Base-by-base conservation (phyloP, 805 yeast genomes). In the Zygoascus flipseniorum region DNA sequence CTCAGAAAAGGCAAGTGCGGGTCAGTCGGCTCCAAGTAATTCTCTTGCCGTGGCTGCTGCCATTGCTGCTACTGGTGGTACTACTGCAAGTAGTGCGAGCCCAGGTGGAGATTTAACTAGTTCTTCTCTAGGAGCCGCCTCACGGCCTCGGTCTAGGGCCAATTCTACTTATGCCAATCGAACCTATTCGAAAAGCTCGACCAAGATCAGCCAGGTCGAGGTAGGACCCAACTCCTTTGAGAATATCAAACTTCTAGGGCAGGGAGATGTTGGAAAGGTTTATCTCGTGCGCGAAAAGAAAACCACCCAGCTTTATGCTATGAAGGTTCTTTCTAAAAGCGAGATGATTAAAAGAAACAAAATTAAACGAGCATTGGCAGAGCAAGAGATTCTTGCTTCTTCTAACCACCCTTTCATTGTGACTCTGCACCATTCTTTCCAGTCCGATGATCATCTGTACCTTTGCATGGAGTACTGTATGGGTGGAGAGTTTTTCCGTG, bases 401-500 rank as follows among this genome's bases (percentile, higher is more conserved):
- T 85, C 92, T 37, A 89, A 90, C 66, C 98, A 95, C 69, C 99
- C 99, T 0, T 93, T 95, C 65, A 95, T 93, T 60, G 98, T 93
- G 31, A 89, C 99, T 0, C 74, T 93, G 26, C 92, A 93, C 65
- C 99, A 93, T 69, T 89, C 97, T 0, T 93, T 93, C 72, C 99
- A 93, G 70, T 85, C 96, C 3, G 93, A 88, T 55, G 97, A 90
- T 62, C 82, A 86, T 64, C 70, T 93, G 10, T 93, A 89, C 62
- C 77, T 93, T 43, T 93, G 99, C 70, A 92, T 95, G 96, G 99
- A 93, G 67, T 93, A 92, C 64, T 93, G 99, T 65, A 89, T 93
- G 89, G 99, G 99, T 31, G 99, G 99, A 47, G 99, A 95, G 70
- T 93, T 93, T 64, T 93, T 93, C 74, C 75, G 98, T 55, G 99